Evolutionary conservation across 805 yeast species (phyloP), one percentile per base, ranked within the genome.

Genomic region (Monosporozyma solicola): DNA sequence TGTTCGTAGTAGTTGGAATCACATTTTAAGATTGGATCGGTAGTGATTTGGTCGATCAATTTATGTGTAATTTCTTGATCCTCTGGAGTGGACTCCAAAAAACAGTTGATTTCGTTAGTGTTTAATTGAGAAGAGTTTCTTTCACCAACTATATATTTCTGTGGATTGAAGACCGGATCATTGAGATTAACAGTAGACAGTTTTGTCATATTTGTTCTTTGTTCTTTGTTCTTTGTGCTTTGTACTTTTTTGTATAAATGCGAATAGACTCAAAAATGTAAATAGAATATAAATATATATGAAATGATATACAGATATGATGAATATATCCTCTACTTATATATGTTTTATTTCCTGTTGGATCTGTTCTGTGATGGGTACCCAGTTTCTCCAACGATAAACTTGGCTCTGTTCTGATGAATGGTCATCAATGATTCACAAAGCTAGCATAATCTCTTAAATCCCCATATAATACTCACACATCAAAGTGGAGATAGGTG

Each of bases 1-100:
- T 74, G 64, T 56, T 85, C 89, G 63, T 84, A 85, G 65, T 78
- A 80, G 37, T 72, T 64, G 5, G 81, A 71, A 41, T 75, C 74
- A 1, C 82, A 75, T 41, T 77, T 74, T 53, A 85, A 72, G 15
- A 84, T 68, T 1, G 90, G 90, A 65, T 85, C 92, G 58, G 82
- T 74, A 61, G 81, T 82, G 61, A 84, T 71, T 62, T 84, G 82
- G 57, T 77, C 81, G 62, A 78, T 70, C 59, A 83, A 65, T 16
- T 63, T 59, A 55, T 77, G 77, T n/a, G 80, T 76, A 52, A 72
- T 66, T 10, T 68, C 68, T 6, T 83, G 75, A 45, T 72, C 72
- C 39, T 74, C 72, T 25, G 72, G 68, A 11, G 73, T 66, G 3
- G 80, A 77, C 60, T 82, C 87, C 54, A 82, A 61, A 62, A 82